phyloP scores from a whole-genome alignment of 805 yeast genomes.

The Kuraishia molischiana region DNA sequence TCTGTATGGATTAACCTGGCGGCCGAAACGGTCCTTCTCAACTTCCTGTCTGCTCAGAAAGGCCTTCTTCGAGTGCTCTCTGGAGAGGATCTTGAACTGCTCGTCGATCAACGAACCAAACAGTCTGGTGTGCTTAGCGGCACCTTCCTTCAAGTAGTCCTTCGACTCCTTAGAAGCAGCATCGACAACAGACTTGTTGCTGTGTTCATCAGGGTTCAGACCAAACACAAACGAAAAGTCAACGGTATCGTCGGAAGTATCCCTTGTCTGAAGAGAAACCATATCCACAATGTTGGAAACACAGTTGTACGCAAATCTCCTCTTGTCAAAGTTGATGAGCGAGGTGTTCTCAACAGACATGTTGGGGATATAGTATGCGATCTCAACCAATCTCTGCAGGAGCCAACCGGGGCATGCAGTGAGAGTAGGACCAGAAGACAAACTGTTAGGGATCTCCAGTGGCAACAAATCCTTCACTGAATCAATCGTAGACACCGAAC shows the following conservation, averaged over 20 bases:
- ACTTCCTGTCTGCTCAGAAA: conserved; percentile 16
- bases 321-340: conserved; percentile 78
- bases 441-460: not conserved
- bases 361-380: conserved; percentile 69
- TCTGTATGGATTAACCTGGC: not conserved
- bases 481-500: conserved; percentile 7
- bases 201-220: conserved; percentile 27
- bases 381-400: conserved; percentile 67
- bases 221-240: conserved; percentile 45
- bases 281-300: conserved; percentile 43
- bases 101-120: conserved; percentile 34
- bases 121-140: conserved; percentile 21
- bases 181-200: conserved; percentile 27
- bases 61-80: conserved; percentile 30
- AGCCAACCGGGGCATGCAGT: conserved; percentile 93
- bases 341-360: conserved; percentile 56
- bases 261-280: conserved; percentile 21
- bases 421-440: conserved; percentile 15
- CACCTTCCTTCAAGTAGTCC: conserved; percentile 22
- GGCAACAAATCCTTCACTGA: conserved; percentile 1
- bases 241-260: conserved; percentile 11
- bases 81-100: conserved; percentile 40
- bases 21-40: not conserved
- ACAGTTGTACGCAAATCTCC: conserved; percentile 57
- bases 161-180: conserved; percentile 32